Evolutionary conservation across 2,329 filamentous ascomycete genomes (phyloP).

Genomic region (Penicillium sp.): DNA sequence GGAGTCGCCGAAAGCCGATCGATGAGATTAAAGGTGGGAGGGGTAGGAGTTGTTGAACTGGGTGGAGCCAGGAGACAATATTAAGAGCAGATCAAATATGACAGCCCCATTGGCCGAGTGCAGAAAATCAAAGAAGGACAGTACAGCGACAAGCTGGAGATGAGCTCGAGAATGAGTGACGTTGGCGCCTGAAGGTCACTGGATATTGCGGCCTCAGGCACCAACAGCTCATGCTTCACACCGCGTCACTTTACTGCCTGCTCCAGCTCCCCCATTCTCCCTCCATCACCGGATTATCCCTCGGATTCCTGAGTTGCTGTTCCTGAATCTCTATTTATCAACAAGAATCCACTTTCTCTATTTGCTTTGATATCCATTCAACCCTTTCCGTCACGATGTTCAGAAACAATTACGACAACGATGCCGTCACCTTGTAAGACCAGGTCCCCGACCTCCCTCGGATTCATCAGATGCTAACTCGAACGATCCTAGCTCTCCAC

Average conservation of each 20-base stretch:
- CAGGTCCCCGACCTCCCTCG: slow-evolving; percentile 19
- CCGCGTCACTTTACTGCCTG: slow-evolving; percentile 41
- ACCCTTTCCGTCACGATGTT: slow-evolving; percentile 69
- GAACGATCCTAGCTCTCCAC: slow-evolving; percentile 71
- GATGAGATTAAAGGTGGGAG: slow-evolving; percentile 2
- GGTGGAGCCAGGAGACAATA: slow-evolving; percentile 1
- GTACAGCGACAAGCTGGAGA: slow-evolving; percentile 8
- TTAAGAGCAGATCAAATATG: slow-evolving; percentile 8
- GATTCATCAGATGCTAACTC: slow-evolving; percentile 21
- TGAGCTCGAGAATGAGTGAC: slow-evolving; percentile 29
- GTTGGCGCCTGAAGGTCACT: slow-evolving; percentile 33
- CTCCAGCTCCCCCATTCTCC: slow-evolving; percentile 24
- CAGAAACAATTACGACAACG: slow-evolving; percentile 99
- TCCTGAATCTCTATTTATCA: slow-evolving; percentile 13
- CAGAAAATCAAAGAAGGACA: slow-evolving; percentile 5
- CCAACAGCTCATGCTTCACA: slow-evolving; percentile 31
- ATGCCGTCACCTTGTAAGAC: slow-evolving; percentile 93
- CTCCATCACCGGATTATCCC: slow-evolving; percentile 19
- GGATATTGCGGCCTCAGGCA: slow-evolving; percentile 28
- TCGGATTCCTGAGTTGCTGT: slow-evolving; percentile 16
- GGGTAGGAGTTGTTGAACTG: slow-evolving; percentile 6
- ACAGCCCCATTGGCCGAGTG: slow-evolving; percentile 22
- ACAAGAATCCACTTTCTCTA: slow-evolving; percentile 6
- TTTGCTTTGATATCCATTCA: slow-evolving; percentile 9
- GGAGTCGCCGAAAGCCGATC: slow-evolving; percentile 25